Conservation (phyloP, 345 rosid genomes). For the Aurinia saxatilis region DNA sequence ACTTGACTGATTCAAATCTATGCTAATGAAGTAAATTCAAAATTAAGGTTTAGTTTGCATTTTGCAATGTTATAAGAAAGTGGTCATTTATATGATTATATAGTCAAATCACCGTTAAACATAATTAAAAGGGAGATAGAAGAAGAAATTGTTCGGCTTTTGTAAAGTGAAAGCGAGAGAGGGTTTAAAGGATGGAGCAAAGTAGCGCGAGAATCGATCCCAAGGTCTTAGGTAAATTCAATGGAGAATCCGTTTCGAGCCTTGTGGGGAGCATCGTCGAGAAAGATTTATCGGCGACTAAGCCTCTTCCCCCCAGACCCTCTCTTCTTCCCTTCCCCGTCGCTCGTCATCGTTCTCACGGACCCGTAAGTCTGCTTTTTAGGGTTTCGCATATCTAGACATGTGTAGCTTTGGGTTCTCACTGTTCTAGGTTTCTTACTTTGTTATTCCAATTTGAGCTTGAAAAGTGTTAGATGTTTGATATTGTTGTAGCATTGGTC, state of each 20-base stretch:
- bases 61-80: too few relatives aligned
- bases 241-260: slow-evolving; percentile 25
- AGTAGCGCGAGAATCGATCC: slow-evolving; percentile 1
- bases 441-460: not conserved
- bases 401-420: not conserved
- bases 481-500: slow-evolving; percentile 53
- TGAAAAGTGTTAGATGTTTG: not conserved
- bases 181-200: slow-evolving; percentile 16
- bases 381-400: not conserved
- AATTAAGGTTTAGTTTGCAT: too few relatives aligned
- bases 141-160: too few relatives aligned
- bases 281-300: slow-evolving; percentile 42
- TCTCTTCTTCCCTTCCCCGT: slow-evolving; percentile 72
- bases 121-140: too few relatives aligned
- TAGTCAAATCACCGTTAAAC: too few relatives aligned
- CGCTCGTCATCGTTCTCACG: slow-evolving; percentile 90
- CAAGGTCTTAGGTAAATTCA: slow-evolving; percentile 5
- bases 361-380: slow-evolving; percentile 48
- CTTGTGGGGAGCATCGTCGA: slow-evolving; percentile 68
- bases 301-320: slow-evolving; percentile 48
- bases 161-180: not conserved
- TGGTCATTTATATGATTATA: too few relatives aligned
- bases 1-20: too few relatives aligned
- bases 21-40: too few relatives aligned
- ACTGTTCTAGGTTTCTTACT: not conserved